Percentiles rank a stretch among this genome's conserved stretches.
These are phyloP conservation scores for Fusarium graminum DNA, from an alignment of 2,329 filamentous ascomycete species.

Conservation along the genomic window DNA sequence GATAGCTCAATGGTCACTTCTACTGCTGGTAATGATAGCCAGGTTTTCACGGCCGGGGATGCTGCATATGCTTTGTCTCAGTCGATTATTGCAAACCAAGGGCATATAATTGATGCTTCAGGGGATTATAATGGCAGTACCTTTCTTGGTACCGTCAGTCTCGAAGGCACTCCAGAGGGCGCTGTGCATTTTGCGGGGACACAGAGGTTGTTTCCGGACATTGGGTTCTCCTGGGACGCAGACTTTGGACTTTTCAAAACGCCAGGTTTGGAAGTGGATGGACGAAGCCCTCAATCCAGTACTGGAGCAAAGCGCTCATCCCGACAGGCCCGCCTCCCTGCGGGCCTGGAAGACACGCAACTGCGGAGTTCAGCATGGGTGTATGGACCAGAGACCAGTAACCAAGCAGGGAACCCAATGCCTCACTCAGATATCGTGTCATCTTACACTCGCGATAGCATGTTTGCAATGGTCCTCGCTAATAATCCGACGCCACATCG, in stretches of 20 bases:
- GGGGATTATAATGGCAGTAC: conserved; percentile 36
- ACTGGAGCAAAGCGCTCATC: conserved; percentile 36
- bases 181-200: conserved; percentile 33
- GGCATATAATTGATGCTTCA: conserved; percentile 26
- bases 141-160: conserved; percentile 30
- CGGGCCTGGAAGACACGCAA: conserved; percentile 16
- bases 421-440: conserved; percentile 18
- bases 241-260: conserved; percentile 37
- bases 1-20: conserved; percentile 44
- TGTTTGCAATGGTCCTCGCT: conserved; percentile 46
- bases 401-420: conserved; percentile 13
- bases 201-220: conserved; percentile 36
- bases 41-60: conserved; percentile 36
- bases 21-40: conserved; percentile 35
- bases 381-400: conserved; percentile 27
- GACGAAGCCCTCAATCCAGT: conserved; percentile 25
- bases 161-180: conserved; percentile 33
- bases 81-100: conserved; percentile 28
- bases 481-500: conserved; percentile 38
- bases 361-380: conserved; percentile 39
- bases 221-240: conserved; percentile 42
- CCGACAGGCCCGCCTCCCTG: conserved; percentile 25
- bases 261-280: conserved; percentile 25
- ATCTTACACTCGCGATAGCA: conserved; percentile 39
- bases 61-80: conserved; percentile 33